A percentile compares a stretch with the other conserved stretches of the same genome.
Evolutionary conservation across 306 rosid genomes (phyloP).

Genomic region (Ormosia semicastrata): DNA sequence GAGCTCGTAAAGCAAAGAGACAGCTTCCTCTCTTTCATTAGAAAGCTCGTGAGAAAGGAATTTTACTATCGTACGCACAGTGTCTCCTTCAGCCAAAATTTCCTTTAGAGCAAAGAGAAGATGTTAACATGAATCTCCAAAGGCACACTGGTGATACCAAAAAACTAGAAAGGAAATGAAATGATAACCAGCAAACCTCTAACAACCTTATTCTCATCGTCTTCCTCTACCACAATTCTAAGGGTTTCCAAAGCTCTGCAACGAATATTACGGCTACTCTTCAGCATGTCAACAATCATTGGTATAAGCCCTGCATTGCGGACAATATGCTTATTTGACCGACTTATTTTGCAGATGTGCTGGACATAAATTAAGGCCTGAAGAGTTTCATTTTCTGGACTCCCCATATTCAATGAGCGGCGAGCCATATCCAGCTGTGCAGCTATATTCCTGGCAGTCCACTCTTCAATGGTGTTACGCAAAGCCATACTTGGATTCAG

Average conservation of each 20-base stretch:
- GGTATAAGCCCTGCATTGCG: constrained; percentile 83
- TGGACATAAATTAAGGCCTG: constrained; percentile 71
- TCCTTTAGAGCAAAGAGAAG: constrained; percentile 60
- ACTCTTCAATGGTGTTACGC: constrained; percentile 98
- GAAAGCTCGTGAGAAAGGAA: constrained; percentile 79
- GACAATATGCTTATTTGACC: constrained; percentile 60
- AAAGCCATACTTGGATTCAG: constrained; percentile 94
- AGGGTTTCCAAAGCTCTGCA: constrained; percentile 87
- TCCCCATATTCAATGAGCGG: constrained; percentile 60
- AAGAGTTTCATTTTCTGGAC: constrained; percentile 72
- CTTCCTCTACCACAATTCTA: constrained; percentile 75
- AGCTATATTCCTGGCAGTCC: constrained; percentile 96
- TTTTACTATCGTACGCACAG: constrained; percentile 80
- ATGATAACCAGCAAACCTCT: constrained; percentile 33
- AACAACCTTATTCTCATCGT: constrained; percentile 82
- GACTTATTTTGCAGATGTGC: constrained; percentile 66
- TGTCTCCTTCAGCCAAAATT: constrained; percentile 88
- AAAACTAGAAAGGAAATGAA: constrained; percentile 23
- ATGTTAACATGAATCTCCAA: constrained; percentile 30
- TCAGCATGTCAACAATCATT: constrained; percentile 82
- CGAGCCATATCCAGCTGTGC: constrained; percentile 95
- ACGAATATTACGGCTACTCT: constrained; percentile 77
- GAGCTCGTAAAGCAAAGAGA: constrained; percentile 88
- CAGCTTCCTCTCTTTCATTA: constrained; percentile 91
- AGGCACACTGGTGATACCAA: constrained; percentile 11